Evolutionary conservation across 2,329 filamentous ascomycete genomes (phyloP).

Genomic region (Monosporascus sp.): DNA sequence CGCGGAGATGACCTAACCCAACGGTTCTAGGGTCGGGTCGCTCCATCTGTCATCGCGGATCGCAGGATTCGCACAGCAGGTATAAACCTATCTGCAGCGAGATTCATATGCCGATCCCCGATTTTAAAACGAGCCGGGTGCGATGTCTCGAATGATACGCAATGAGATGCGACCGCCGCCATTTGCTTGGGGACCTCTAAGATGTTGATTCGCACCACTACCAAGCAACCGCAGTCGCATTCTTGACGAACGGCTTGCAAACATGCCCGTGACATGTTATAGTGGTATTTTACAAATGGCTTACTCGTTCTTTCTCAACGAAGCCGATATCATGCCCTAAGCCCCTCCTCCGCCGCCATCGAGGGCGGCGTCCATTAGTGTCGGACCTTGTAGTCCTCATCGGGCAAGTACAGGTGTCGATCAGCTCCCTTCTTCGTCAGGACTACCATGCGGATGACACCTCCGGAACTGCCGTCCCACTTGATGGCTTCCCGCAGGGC

Average conservation of each 20-base stretch:
- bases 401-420: slow-evolving; percentile 91
- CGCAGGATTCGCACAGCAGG: too few species aligned
- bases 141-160: too few species aligned
- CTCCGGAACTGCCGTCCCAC: slow-evolving; percentile 98
- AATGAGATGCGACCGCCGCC: too few species aligned
- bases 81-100: too few species aligned
- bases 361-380: slow-evolving; percentile 47
- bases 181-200: background rate
- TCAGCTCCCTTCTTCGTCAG: slow-evolving; percentile 84
- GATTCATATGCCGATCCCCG: too few species aligned
- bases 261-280: background rate
- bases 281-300: slow-evolving; percentile 4
- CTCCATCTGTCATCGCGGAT: background rate
- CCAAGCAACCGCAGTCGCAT: background rate
- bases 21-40: background rate
- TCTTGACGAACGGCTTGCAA: background rate
- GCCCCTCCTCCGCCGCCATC: background rate
- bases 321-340: background rate
- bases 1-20: background rate
- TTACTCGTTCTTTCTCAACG: slow-evolving; percentile 9
- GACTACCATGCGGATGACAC: slow-evolving; percentile 97
- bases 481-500: slow-evolving; percentile 93
- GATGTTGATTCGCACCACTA: background rate
- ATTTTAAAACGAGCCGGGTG: too few species aligned
- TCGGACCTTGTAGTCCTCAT: slow-evolving; percentile 76